A percentile compares a stretch with the other conserved stretches of the same genome.
Evolutionary conservation across 139 green algal species (phyloP).

Genomic region (Trebouxia sp.): DNA sequence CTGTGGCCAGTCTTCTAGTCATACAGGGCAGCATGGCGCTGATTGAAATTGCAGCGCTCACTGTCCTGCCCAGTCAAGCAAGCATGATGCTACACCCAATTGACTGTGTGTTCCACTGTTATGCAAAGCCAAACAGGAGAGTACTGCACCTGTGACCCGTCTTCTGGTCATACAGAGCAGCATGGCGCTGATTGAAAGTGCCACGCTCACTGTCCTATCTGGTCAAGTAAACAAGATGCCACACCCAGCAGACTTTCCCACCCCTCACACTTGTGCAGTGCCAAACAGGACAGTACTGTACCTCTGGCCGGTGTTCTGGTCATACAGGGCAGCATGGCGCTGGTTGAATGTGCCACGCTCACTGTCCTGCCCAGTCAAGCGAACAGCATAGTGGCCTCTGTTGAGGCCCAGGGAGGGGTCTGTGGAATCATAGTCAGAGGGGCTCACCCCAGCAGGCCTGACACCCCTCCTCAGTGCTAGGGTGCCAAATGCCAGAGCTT

Average conservation of each 20-base stretch:
- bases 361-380: conserved; percentile 79
- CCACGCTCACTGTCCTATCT: no score
- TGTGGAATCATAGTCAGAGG: neutral
- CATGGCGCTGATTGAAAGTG: no score
- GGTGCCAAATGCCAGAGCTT: conserved; percentile 77
- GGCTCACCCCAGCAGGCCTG: neutral
- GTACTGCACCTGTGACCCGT: no score
- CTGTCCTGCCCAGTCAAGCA: conserved; percentile 76
- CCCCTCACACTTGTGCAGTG: no score
- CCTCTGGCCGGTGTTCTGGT: conserved; percentile 50
- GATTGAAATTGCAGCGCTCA: conserved; percentile 82
- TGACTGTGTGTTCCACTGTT: no score
- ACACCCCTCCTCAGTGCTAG: conserved; percentile 49
- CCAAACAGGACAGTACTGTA: conserved; percentile 2
- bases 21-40: conserved; percentile 70
- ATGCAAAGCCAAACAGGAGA: no score
- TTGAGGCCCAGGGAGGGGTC: conserved; percentile 48
- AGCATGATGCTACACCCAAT: no score
- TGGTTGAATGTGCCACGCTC: conserved; percentile 88
- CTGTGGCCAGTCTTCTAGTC: conserved; percentile 50
- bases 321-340: conserved; percentile 70
- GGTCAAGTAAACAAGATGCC: no score
- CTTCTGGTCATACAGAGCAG: no score
- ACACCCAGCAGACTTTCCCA: no score
- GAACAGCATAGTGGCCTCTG: conserved; percentile 54